Percentiles rank a stretch among this genome's conserved stretches.
Conservation (phyloP, 1,139 yeast species). For the Saccharomycopsis hybrid region DNA sequence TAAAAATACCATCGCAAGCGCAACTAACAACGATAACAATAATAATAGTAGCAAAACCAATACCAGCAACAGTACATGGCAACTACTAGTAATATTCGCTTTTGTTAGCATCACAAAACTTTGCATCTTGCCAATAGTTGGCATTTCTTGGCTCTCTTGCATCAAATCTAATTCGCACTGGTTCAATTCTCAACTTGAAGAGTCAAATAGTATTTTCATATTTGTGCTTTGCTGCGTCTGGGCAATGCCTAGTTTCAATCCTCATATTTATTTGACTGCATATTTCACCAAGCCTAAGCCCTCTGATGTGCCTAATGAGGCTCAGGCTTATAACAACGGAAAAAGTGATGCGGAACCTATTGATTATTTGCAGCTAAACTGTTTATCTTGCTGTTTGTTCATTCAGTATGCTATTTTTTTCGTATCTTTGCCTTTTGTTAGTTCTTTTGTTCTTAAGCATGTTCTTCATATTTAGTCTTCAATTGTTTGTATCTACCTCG, state of each 20-base stretch:
- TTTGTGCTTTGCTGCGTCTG: slow-evolving; percentile 59
- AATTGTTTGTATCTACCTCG: not conserved
- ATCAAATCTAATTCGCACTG: slow-evolving; percentile 34
- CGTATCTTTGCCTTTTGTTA: slow-evolving; percentile 15
- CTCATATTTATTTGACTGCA: slow-evolving; percentile 66
- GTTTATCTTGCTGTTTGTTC: slow-evolving; percentile 7
- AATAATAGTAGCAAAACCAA: too few species aligned
- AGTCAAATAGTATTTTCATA: slow-evolving; percentile 31
- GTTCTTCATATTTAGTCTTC: slow-evolving; percentile 2
- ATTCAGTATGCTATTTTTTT: slow-evolving; percentile 11
- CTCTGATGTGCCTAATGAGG: slow-evolving; percentile 34
- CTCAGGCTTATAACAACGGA: too few species aligned
- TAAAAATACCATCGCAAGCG: too few species aligned
- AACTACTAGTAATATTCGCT: not conserved
- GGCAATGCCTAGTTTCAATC: slow-evolving; percentile 70
- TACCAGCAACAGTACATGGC: not conserved
- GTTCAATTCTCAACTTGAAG: slow-evolving; percentile 21
- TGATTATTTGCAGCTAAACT: slow-evolving; percentile 8
- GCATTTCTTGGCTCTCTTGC: slow-evolving; percentile 38
- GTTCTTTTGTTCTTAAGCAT: slow-evolving; percentile 8
- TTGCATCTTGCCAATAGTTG: slow-evolving; percentile 43
- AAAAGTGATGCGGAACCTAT: not conserved
- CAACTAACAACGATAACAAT: too few species aligned
- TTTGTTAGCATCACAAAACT: slow-evolving; percentile 30
- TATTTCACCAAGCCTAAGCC: slow-evolving; percentile 34